Conservation (phyloP, 2,329 filamentous ascomycete species). For the Ceratocystis destructans region DNA sequence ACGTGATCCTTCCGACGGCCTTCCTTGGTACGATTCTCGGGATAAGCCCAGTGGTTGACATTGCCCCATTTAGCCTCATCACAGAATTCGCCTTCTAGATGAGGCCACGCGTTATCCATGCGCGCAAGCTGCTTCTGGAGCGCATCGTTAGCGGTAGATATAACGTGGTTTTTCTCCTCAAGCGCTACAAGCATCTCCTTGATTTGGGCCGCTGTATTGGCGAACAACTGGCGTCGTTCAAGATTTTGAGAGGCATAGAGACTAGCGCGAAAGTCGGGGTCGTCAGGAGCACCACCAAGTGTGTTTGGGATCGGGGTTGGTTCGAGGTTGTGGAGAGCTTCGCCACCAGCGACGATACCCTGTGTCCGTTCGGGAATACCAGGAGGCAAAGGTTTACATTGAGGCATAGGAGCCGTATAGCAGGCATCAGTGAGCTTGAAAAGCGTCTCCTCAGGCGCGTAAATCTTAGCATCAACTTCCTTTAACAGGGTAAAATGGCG, state of each 20-base stretch:
- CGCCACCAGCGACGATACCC: conserved; percentile 12
- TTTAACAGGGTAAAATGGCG: conserved; percentile 91
- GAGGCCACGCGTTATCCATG: conserved; percentile 74
- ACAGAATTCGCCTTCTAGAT: conserved; percentile 78
- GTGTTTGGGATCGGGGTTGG: conserved; percentile 30
- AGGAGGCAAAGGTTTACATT: conserved; percentile 7
- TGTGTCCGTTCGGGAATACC: conserved; percentile 4
- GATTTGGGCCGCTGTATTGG: conserved; percentile 63
- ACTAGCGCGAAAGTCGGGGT: conserved; percentile 21
- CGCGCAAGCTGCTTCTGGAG: conserved; percentile 72
- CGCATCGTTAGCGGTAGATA: conserved; percentile 81
- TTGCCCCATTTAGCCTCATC: conserved; percentile 91
- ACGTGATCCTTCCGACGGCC: conserved; percentile 66
- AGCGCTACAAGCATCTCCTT: conserved; percentile 77
- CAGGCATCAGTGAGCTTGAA: conserved; percentile 59
- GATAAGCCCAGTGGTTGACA: conserved; percentile 87
- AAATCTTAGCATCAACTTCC: conserved; percentile 95
- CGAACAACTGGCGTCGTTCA: conserved; percentile 59
- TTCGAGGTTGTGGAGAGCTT: conserved; percentile 14
- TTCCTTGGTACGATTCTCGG: conserved; percentile 66
- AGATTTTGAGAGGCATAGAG: conserved; percentile 25
- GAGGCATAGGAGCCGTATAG: conserved; percentile 30
- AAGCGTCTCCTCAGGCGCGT: conserved; percentile 71
- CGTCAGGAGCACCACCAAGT: conserved; percentile 27
- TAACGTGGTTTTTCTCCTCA: conserved; percentile 96